Conservation (phyloP, 2,329 filamentous ascomycete genomes). For the Fusarium verrucosum region DNA sequence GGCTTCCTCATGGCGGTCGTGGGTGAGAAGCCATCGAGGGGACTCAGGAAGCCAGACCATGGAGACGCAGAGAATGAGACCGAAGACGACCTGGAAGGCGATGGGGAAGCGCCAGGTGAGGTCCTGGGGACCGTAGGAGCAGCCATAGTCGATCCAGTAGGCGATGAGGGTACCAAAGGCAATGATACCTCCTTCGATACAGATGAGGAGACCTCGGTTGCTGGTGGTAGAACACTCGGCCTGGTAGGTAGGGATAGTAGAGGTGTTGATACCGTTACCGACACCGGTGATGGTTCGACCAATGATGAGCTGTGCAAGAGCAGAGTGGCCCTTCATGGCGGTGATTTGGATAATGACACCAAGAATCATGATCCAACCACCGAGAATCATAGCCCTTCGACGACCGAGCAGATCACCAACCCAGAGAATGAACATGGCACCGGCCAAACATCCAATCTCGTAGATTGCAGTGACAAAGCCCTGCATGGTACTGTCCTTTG, state of each 20-base stretch:
- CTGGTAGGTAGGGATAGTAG: conserved; percentile 65
- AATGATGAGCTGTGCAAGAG: conserved; percentile 60
- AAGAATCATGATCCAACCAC: conserved; percentile 66
- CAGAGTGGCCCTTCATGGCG: conserved; percentile 47
- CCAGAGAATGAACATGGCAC: conserved; percentile 59
- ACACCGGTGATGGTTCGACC: conserved; percentile 62
- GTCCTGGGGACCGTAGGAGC: conserved; percentile 55
- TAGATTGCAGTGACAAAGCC: conserved; percentile 61
- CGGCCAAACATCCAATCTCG: conserved; percentile 62
- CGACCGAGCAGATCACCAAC: conserved; percentile 63
- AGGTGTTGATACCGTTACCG: conserved; percentile 61
- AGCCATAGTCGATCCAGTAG: conserved; percentile 57
- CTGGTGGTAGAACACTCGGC: conserved; percentile 63
- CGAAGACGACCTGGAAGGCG: conserved; percentile 53
- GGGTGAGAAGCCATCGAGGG: conserved; percentile 58
- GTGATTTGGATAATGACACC: conserved; percentile 68
- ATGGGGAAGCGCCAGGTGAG: conserved; percentile 66
- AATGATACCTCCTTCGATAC: conserved; percentile 57
- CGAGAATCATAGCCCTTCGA: conserved; percentile 65
- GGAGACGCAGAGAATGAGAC: conserved; percentile 53
- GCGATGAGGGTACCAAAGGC: conserved; percentile 54
- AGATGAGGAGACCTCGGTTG: conserved; percentile 63
- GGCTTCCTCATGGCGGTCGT: conserved; percentile 58
- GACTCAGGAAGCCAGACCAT: conserved; percentile 59
- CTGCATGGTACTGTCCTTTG: conserved; percentile 58